Base-by-base conservation (phyloP, 2,329 filamentous ascomycete genomes). In the Cladosporium phlei region DNA sequence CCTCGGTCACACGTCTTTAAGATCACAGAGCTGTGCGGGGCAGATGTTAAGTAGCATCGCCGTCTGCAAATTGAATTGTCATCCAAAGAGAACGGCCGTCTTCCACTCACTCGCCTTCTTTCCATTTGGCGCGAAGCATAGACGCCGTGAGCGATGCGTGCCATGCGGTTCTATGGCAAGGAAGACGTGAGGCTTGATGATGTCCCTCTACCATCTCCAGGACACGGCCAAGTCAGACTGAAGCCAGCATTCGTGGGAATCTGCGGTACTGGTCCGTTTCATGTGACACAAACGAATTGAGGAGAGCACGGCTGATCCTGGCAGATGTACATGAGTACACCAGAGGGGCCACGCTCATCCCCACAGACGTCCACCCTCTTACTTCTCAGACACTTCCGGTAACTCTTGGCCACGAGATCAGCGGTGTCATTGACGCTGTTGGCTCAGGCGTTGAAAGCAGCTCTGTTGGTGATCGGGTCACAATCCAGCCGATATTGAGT, bases 351-450 rank as follows among this genome's bases (percentile, higher is more conserved):
- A 12, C 20, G 11, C 11, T 29, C 10, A 29, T 29, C 27, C 27
- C 27, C 4, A 29, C 27, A 29, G 27, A 60, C 11, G 14, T 10
- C 1, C 80, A 85, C 55, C 73, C 73, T 2, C 61, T 83, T 20
- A 83, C 80, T 0, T 67, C 72, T 20, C 76, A 78, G 47, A 69
- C 66, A 1, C 70, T 78, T 25, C 81, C 80, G 2, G 69, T 83
- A 5, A 80, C 58, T 0, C 67, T 85, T 7, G 82, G 82, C 21
- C 81, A 85, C 56, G 82, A 85, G 57, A 80, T 85, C 61, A 76
- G 73, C 2, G 82, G 81, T 7, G 71, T 73, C 2, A 67, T 85
- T 22, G 69, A 73, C 7, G 77, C 81, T 53, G 64, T 84, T 11
- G 80, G 80, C 1, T 56, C 66, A 0, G 50, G 48, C 16, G 51